These are phyloP conservation scores for Coix lacrymajobi DNA, from an alignment of 176 grass and related monocot genomes.

Conservation along the genomic window DNA sequence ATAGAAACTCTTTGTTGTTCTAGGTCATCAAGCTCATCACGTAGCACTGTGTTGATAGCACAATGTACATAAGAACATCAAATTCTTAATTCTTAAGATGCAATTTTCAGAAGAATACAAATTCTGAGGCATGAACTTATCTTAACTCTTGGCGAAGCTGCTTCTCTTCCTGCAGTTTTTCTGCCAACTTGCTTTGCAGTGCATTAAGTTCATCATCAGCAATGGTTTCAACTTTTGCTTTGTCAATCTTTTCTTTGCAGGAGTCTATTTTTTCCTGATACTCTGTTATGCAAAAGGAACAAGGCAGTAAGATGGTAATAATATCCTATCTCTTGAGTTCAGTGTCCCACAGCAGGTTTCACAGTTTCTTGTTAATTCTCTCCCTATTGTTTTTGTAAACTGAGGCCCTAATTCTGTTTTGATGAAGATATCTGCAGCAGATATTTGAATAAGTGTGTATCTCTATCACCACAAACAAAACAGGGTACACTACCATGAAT, in stretches of 20 bases:
- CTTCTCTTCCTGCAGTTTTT: constrained; percentile 42
- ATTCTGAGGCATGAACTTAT: constrained; percentile 54
- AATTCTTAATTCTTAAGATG: not conserved
- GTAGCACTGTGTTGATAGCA: constrained; percentile 45
- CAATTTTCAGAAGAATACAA: not conserved
- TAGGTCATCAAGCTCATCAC: constrained; percentile 51
- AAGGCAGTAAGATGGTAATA: constrained; percentile 3
- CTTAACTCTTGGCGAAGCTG: constrained; percentile 64
- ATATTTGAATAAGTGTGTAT: not conserved
- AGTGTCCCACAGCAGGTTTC: not conserved
- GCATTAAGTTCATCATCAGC: constrained; percentile 51
- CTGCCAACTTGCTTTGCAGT: constrained; percentile 49
- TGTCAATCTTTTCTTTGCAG: constrained; percentile 55
- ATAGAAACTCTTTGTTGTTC: constrained; percentile 50
- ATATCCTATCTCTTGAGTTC: not conserved
- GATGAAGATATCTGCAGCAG: not conserved
- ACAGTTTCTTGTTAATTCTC: not conserved
- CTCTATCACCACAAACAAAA: not conserved
- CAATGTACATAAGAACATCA: constrained; percentile 16
- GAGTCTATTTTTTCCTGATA: constrained; percentile 41
- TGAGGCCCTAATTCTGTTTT: not conserved
- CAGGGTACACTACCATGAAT: not conserved
- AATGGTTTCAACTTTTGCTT: constrained; percentile 46
- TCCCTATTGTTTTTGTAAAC: not conserved
- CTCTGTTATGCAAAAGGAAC: constrained; percentile 43